Evolutionary conservation across 129 eudicot genomes (phyloP).

Genomic region (Flaveria brownii): DNA sequence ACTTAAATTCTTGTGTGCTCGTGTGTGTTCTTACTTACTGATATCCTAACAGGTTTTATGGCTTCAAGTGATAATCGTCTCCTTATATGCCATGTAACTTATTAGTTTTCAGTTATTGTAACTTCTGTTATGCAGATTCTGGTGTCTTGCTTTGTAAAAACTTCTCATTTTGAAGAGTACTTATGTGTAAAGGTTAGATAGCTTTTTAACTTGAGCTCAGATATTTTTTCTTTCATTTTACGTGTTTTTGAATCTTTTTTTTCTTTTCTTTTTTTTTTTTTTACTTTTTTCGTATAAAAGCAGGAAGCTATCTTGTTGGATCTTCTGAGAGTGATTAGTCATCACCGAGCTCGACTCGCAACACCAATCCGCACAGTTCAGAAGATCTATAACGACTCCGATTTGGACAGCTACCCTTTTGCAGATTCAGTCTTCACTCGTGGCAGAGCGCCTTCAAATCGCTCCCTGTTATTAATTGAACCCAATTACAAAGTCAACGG

Average conservation of each 20-base stretch:
- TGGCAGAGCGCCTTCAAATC: constrained; percentile 52
- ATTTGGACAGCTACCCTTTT: constrained; percentile 67
- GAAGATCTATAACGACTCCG: constrained; percentile 64
- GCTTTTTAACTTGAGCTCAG: neutral
- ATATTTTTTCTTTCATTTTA: neutral
- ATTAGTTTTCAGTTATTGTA: neutral
- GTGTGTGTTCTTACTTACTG: too few relatives aligned
- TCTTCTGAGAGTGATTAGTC: constrained; percentile 82
- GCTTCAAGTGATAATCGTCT: neutral
- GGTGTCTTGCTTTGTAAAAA: constrained; percentile 12
- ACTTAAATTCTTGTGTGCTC: too few relatives aligned
- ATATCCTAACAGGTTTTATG: too few relatives aligned
- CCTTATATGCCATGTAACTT: neutral
- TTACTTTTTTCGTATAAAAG: constrained; percentile 4
- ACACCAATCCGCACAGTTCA: constrained; percentile 95
- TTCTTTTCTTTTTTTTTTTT: neutral
- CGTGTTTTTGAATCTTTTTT: neutral
- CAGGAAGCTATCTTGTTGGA: constrained; percentile 92
- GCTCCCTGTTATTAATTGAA: constrained; percentile 63
- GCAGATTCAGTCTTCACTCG: constrained; percentile 66
- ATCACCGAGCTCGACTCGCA: constrained; percentile 94
- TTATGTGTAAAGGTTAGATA: constrained; percentile 3
- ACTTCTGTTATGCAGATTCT: constrained; percentile 47
- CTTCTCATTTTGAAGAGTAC: constrained; percentile 6
- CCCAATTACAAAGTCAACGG: constrained; percentile 77